phyloP scores from a whole-genome alignment of 768 basidiomycete genomes.

The Crucibulum laeve region DNA sequence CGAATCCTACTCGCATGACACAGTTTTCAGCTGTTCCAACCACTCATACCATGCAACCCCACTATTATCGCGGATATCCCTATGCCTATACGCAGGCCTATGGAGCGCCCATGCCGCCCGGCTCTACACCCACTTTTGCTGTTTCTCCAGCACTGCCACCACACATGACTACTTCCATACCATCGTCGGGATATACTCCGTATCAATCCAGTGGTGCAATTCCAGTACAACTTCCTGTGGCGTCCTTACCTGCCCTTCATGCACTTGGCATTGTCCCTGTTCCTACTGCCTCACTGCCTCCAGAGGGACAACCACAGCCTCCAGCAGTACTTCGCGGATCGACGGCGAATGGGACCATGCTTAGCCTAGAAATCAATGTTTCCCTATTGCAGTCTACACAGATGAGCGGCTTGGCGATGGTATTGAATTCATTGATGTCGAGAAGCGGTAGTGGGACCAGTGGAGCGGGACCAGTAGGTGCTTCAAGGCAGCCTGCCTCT shows the following conservation, averaged over 20 bases:
- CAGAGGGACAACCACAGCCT: constrained; percentile 57
- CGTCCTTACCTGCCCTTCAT: constrained; percentile 60
- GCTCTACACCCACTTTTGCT: constrained; percentile 26
- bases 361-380: constrained; percentile 78
- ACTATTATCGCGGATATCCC: constrained; percentile 63
- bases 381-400: constrained; percentile 69
- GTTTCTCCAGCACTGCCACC: constrained; percentile 20
- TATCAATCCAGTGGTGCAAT: constrained; percentile 37
- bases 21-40: constrained; percentile 30
- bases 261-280: constrained; percentile 73
- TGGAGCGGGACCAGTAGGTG: neutral
- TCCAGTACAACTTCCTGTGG: constrained; percentile 70
- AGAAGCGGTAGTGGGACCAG: constrained; percentile 19
- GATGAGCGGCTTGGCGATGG: constrained; percentile 68
- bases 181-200: constrained; percentile 27
- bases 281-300: constrained; percentile 46
- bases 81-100: constrained; percentile 65
- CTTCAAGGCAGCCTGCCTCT: too few species aligned
- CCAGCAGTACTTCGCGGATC: constrained; percentile 76
- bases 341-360: constrained; percentile 64
- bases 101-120: constrained; percentile 21
- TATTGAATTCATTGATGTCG: constrained; percentile 69
- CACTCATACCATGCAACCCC: constrained; percentile 32
- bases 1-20: constrained; percentile 36
- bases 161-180: constrained; percentile 18